A percentile compares a stretch with the other conserved stretches of the same genome.
These are phyloP conservation scores for Pichia sp. DNA, from an alignment of 1,139 yeast genomes.

Conservation along the genomic window DNA sequence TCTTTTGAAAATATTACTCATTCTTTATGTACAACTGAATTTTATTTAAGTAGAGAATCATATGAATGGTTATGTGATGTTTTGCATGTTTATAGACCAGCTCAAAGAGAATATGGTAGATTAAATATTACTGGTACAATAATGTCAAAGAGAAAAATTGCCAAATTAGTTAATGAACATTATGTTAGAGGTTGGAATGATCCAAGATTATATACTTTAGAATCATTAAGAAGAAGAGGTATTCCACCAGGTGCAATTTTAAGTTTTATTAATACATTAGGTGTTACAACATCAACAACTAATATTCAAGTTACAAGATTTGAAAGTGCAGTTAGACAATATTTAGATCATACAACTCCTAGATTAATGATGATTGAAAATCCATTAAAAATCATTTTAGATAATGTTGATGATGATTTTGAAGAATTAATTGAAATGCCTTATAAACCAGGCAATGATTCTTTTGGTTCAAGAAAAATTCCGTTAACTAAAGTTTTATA, in stretches of 20 bases:
- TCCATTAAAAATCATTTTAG: conserved; percentile 79
- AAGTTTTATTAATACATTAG: conserved; percentile 87
- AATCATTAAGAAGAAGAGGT: conserved; percentile 94
- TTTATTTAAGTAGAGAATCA: conserved; percentile 83
- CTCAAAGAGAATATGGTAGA: conserved; percentile 97
- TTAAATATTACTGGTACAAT: conserved; percentile 92
- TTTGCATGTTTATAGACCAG: conserved; percentile 92
- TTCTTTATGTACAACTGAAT: conserved; percentile 93
- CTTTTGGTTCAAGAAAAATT: conserved; percentile 67
- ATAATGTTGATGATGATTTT: conserved; percentile 71
- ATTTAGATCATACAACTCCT: conserved; percentile 87
- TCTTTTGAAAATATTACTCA: conserved; percentile 93
- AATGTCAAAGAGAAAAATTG: conserved; percentile 91
- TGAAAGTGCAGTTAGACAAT: conserved; percentile 82
- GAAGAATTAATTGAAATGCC: conserved; percentile 72
- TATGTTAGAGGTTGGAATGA: conserved; percentile 97
- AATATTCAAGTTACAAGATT: conserved; percentile 87
- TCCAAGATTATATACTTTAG: conserved; percentile 92
- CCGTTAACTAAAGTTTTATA: conserved; percentile 72
- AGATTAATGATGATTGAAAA: conserved; percentile 90
- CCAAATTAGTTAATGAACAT: conserved; percentile 75
- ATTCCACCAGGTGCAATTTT: conserved; percentile 98
- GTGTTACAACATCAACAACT: conserved; percentile 91
- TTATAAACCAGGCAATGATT: conserved; percentile 76
- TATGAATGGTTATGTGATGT: conserved; percentile 99